Base-by-base conservation (phyloP, 306 rosid species). In the Purshia tridentata region DNA sequence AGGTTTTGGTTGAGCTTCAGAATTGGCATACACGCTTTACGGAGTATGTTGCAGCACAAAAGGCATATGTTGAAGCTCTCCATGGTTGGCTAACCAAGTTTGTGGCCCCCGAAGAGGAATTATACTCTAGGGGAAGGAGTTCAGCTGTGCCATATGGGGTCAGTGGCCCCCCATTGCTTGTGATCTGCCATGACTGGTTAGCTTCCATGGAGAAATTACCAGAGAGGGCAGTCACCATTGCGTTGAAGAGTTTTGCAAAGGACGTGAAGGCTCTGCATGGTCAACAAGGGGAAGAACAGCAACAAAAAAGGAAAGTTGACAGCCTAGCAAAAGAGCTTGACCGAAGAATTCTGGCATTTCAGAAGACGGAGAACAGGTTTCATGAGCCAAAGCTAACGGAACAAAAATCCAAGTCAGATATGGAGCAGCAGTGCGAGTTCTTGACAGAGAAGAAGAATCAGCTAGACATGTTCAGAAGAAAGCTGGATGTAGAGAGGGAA, bases 51-150 rank as follows among this genome's bases (percentile, higher is more conserved):
- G 76, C 90, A 20, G 90, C 98, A 13, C 99, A 95, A 61, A 90
- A 87, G 41, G 87, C 89, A 6, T 95, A 95, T 15, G 86, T 90
- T 22, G 88, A 81, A 87, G 92, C 99, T 67, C 95, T 95, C 56
- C 81, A 90, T 47, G 96, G 96, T 54, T 95, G 99, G 99, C 71
- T 95, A 42, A 79, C 80, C 60, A 95, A 95, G 91, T 95, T 91
- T 55, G 50, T 90, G 40, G 84, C 81, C 50, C 97, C 96, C 0
- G 93, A 95, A 80, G 96, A 88, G 13, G 92, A 88, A 70, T 77
- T 91, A 70, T 91, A 83, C 81, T 85, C 97, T 3, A 84, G 84
- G 71, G 77, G 88, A 70, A 90, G 82, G 70, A 81, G 76, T 4
- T 78, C 83, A 0, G 60, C 87, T 1, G 39, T 77, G 19, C 85